These are phyloP conservation scores for Nothophaeocryptopus gaeumannii DNA, from an alignment of 2,329 filamentous ascomycete genomes.

Conservation along the genomic window DNA sequence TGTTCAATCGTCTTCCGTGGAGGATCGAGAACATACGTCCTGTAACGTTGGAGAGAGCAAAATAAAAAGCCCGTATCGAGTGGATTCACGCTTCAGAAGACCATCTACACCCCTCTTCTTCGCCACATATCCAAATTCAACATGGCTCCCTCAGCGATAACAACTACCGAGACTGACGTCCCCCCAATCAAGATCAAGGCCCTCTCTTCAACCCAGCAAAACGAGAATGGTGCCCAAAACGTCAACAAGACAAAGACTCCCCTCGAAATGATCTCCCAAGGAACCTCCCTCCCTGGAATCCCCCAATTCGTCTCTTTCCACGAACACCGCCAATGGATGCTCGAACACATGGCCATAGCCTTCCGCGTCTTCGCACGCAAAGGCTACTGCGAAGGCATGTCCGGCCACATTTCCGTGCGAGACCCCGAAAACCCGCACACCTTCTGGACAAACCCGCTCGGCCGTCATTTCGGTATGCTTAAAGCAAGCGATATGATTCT, in stretches of 20 bases:
- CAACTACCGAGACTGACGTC: constrained; percentile 14
- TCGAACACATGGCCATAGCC: constrained; percentile 62
- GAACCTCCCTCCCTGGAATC: constrained; percentile 51
- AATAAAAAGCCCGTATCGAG: too few species aligned
- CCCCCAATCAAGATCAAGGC: constrained; percentile 19
- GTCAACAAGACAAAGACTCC: constrained; percentile 32
- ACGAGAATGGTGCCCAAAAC: constrained; percentile 8
- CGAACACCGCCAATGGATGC: constrained; percentile 61
- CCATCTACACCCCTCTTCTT: background rate
- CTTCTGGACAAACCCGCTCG: constrained; percentile 68
- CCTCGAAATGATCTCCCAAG: constrained; percentile 45
- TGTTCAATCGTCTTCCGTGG: too few species aligned
- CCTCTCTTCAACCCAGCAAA: background rate
- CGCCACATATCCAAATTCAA: background rate
- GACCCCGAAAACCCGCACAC: constrained; percentile 61
- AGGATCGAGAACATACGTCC: too few species aligned
- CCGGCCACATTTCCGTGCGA: constrained; percentile 65
- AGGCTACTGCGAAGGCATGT: constrained; percentile 67
- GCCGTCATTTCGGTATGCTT: constrained; percentile 63
- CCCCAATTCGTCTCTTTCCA: constrained; percentile 54
- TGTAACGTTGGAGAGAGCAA: too few species aligned
- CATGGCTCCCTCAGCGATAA: constrained; percentile 34
- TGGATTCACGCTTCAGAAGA: background rate
- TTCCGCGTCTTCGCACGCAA: constrained; percentile 67
- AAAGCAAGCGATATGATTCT: constrained; percentile 66